Conservation (phyloP, 805 yeast genomes). For the Metschnikowia baotianmanensis region DNA sequence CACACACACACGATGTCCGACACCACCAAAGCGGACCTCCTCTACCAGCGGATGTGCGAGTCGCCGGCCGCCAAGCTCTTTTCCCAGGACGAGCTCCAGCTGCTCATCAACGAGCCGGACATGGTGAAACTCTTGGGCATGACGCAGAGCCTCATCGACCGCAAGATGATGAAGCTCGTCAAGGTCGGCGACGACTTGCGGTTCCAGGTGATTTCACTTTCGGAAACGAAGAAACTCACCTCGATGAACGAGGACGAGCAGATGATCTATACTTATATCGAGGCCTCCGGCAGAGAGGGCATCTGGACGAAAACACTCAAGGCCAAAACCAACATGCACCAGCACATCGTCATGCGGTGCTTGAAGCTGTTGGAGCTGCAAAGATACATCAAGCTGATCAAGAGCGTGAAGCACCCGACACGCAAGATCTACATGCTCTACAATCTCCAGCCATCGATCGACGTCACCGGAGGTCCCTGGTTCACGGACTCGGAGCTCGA, state of each 20-base stretch:
- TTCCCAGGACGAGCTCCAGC: slow-evolving; percentile 67
- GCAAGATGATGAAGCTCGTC: slow-evolving; percentile 64
- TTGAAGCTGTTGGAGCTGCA: slow-evolving; percentile 77
- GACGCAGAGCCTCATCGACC: slow-evolving; percentile 52
- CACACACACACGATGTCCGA: slow-evolving; percentile 16
- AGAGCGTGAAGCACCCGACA: slow-evolving; percentile 89
- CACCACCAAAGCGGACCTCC: slow-evolving; percentile 46
- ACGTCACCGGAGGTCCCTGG: slow-evolving; percentile 99
- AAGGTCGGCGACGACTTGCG: slow-evolving; percentile 64
- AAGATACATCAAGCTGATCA: slow-evolving; percentile 82
- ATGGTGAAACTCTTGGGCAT: slow-evolving; percentile 44
- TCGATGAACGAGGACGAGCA: slow-evolving; percentile 86
- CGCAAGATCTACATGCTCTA: slow-evolving; percentile 95
- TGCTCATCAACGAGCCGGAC: slow-evolving; percentile 42
- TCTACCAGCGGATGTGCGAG: slow-evolving; percentile 65
- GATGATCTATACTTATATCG: slow-evolving; percentile 86
- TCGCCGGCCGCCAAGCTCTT: slow-evolving; percentile 49
- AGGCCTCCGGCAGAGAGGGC: slow-evolving; percentile 91
- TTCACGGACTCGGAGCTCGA: slow-evolving; percentile 94
- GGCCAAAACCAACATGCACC: slow-evolving; percentile 85
- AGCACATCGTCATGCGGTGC: slow-evolving; percentile 83
- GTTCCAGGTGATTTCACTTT: slow-evolving; percentile 70
- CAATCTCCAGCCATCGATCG: slow-evolving; percentile 88
- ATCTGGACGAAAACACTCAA: slow-evolving; percentile 93
- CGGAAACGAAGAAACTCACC: slow-evolving; percentile 75